These are phyloP conservation scores for Aspergillus sp. DNA, from an alignment of 2,329 filamentous ascomycete species.

Conservation along the genomic window DNA sequence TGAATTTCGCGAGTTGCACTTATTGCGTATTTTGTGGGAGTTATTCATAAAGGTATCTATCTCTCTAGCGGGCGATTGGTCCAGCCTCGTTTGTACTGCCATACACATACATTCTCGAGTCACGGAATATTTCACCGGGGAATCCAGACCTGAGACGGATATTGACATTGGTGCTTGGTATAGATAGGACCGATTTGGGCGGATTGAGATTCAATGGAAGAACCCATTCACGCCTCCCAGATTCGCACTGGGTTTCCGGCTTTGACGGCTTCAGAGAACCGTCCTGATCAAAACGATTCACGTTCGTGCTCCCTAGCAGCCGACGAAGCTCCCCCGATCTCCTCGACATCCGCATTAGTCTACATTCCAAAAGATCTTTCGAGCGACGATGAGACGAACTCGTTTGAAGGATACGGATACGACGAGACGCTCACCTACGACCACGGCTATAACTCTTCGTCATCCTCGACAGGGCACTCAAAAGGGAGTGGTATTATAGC, in stretches of 20 bases:
- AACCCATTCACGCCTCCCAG: not conserved
- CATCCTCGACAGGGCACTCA: conserved; percentile 22
- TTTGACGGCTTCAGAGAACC: not conserved
- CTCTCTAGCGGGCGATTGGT: not conserved
- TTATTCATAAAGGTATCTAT: not conserved
- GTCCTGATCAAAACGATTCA: not conserved
- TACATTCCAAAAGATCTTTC: not conserved
- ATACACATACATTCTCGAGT: not conserved
- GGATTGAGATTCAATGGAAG: not conserved
- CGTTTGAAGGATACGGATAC: conserved; percentile 8
- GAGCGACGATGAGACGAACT: conserved; percentile 5
- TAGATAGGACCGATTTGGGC: too few relatives aligned
- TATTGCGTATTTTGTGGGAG: not conserved
- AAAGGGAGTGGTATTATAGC: conserved; percentile 15
- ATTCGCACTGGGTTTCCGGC: not conserved
- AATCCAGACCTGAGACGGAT: not conserved
- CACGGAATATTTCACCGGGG: not conserved
- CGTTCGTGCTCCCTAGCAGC: not conserved
- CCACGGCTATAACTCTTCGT: conserved; percentile 27
- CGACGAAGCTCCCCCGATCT: not conserved
- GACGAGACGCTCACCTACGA: conserved; percentile 15
- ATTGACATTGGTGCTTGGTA: not conserved
- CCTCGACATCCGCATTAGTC: not conserved
- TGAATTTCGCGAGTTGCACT: not conserved
- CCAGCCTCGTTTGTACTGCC: not conserved